phyloP scores from a whole-genome alignment of 495 filamentous ascomycete genomes.

The Talaromyces trachyspermus region DNA sequence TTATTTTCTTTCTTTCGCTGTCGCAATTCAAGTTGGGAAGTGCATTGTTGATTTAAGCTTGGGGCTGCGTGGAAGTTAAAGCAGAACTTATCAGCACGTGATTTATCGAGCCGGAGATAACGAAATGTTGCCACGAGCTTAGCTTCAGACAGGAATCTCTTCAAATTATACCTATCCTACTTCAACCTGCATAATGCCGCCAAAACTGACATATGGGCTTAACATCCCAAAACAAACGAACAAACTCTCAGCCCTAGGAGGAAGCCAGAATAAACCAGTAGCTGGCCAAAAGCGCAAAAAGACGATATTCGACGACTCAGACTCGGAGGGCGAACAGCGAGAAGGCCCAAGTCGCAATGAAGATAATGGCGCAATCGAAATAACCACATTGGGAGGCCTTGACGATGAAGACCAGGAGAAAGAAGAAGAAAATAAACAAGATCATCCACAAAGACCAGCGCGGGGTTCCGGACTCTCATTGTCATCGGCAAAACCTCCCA shows the following conservation, averaged over 20 bases:
- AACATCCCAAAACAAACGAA: constrained; percentile 46
- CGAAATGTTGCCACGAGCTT: neutral
- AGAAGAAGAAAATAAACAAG: neutral
- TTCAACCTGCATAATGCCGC: constrained; percentile 21
- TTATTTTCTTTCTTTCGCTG: too few species aligned
- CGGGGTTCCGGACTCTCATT: too few species aligned
- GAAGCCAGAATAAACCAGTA: constrained; percentile 37
- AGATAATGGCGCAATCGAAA: constrained; percentile 18
- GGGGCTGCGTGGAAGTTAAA: neutral
- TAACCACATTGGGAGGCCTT: constrained; percentile 38
- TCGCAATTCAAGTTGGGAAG: too few species aligned
- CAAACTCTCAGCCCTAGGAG: neutral
- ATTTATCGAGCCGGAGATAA: neutral
- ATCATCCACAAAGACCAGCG: neutral
- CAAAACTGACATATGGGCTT: constrained; percentile 48
- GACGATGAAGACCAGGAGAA: constrained; percentile 11
- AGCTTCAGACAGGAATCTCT: neutral
- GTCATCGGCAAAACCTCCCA: too few species aligned
- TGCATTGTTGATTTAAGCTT: neutral
- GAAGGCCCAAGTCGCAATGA: constrained; percentile 26
- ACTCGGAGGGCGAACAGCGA: constrained; percentile 38
- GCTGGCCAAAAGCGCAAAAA: constrained; percentile 43
- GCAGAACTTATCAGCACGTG: constrained; percentile 8
- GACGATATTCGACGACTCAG: constrained; percentile 41
- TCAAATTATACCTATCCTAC: neutral